Evolutionary conservation across 2,329 filamentous ascomycete genomes (phyloP).

Genomic region (Hortaea sp.): DNA sequence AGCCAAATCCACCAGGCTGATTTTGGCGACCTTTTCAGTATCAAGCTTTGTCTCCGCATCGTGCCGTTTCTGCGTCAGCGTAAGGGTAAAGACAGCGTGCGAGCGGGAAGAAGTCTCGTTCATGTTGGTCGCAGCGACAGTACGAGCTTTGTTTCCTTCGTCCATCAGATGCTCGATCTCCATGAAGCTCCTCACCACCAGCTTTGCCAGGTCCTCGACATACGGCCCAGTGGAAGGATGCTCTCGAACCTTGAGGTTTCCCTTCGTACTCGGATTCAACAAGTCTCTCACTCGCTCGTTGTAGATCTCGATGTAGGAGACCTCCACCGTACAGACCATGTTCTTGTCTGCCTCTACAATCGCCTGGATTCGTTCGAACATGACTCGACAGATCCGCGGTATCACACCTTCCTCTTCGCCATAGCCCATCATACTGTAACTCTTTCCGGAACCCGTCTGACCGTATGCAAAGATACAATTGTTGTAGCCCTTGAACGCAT

Average conservation of each 20-base stretch:
- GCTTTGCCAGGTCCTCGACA: constrained; percentile 92
- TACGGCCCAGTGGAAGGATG: constrained; percentile 96
- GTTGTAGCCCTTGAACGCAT: constrained; percentile 97
- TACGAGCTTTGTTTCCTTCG: constrained; percentile 96
- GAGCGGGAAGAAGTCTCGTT: constrained; percentile 98
- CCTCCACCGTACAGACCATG: constrained; percentile 84
- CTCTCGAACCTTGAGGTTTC: constrained; percentile 92
- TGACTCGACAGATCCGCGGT: constrained; percentile 91
- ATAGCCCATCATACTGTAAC: constrained; percentile 99
- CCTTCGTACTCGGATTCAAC: constrained; percentile 88
- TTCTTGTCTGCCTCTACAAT: constrained; percentile 63
- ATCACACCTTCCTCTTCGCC: constrained; percentile 93
- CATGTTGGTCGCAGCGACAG: constrained; percentile 98
- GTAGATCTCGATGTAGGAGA: constrained; percentile 98
- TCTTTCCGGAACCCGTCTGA: constrained; percentile 96
- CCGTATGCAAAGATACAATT: constrained; percentile 99
- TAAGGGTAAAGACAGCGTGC: constrained; percentile 95
- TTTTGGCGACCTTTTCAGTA: constrained; percentile 94
- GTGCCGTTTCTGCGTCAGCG: constrained; percentile 84
- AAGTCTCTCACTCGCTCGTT: constrained; percentile 95
- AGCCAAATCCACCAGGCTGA: constrained; percentile 93
- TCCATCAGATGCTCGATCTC: constrained; percentile 99
- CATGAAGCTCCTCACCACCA: constrained; percentile 83
- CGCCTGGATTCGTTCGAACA: constrained; percentile 77
- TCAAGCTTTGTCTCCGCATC: constrained; percentile 93